Conservation (phyloP, 1,284 basidiomycete species). For the Albatrellus sp. region DNA sequence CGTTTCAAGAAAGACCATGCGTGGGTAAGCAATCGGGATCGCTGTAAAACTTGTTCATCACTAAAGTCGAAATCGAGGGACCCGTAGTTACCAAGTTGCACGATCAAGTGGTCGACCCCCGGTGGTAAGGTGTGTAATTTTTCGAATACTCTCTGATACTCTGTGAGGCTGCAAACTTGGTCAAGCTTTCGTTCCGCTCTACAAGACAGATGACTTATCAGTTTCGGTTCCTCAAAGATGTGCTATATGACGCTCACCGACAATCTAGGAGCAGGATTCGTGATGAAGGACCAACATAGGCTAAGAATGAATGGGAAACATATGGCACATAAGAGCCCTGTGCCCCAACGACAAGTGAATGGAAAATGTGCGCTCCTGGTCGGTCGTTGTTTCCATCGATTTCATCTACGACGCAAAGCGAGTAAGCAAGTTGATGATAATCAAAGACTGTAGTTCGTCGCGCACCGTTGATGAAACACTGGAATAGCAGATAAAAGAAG, state of each 20-base stretch:
- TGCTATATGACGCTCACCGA: conserved; percentile 36
- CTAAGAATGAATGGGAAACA: conserved; percentile 73
- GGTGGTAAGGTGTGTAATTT: conserved; percentile 43
- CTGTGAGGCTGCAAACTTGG: conserved; percentile 60
- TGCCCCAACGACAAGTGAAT: conserved; percentile 65
- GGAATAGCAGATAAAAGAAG: conserved; percentile 88
- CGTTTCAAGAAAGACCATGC: conserved; percentile 81
- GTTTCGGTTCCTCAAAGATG: too few species aligned
- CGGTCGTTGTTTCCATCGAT: conserved; percentile 61
- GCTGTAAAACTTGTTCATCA: conserved; percentile 22
- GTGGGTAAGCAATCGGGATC: conserved; percentile 80
- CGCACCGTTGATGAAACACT: conserved; percentile 77
- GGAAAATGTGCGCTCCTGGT: conserved; percentile 48
- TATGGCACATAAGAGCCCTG: conserved; percentile 67
- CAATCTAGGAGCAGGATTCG: conserved; percentile 76
- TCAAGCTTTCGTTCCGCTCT: conserved; percentile 80
- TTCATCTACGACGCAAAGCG: conserved; percentile 30
- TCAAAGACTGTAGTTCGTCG: conserved; percentile 4
- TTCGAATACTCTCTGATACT: conserved; percentile 70
- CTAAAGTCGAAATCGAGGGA: neutral
- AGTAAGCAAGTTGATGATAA: neutral
- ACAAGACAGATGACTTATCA: neutral
- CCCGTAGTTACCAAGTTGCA: conserved; percentile 51
- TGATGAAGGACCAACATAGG: conserved; percentile 61
- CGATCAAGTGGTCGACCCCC: conserved; percentile 67